phyloP scores from a whole-genome alignment of 257 asterid genomes.

The Solanum clarkiae region DNA sequence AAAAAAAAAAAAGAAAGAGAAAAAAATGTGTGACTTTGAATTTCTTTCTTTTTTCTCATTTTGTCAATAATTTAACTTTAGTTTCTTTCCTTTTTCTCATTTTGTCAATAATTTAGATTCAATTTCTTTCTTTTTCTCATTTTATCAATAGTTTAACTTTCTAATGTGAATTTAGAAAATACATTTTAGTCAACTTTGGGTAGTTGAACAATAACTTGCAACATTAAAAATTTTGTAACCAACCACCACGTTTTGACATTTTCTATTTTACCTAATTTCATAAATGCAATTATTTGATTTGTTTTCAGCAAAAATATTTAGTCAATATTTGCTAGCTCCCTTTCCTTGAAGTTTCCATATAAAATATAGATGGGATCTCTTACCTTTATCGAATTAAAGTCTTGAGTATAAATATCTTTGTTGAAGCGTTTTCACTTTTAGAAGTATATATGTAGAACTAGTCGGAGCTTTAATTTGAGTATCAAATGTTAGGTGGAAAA shows the following conservation, averaged over 20 bases:
- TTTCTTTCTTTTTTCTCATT: background rate
- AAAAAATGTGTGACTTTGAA: background rate
- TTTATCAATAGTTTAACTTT: background rate
- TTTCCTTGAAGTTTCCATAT: background rate
- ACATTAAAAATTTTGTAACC: background rate
- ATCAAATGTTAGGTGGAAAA: background rate
- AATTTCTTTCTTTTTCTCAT: background rate
- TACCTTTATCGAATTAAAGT: background rate
- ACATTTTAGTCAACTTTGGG: background rate
- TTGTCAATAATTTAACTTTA: background rate
- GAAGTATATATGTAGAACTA: fast-evolving
- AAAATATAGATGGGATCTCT: background rate
- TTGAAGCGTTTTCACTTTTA: background rate
- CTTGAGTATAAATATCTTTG: background rate
- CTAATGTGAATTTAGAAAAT: background rate
- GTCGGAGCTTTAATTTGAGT: fast-evolving
- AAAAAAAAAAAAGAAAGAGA: background rate
- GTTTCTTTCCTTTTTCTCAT: background rate
- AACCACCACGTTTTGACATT: background rate
- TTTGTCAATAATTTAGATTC: background rate
- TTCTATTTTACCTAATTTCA: background rate
- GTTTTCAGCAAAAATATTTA: background rate
- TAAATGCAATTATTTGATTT: background rate
- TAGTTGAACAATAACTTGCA: background rate
- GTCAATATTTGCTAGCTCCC: background rate